phyloP scores from a whole-genome alignment of 2,329 filamentous ascomycete genomes.

The Beauveria varroae region DNA sequence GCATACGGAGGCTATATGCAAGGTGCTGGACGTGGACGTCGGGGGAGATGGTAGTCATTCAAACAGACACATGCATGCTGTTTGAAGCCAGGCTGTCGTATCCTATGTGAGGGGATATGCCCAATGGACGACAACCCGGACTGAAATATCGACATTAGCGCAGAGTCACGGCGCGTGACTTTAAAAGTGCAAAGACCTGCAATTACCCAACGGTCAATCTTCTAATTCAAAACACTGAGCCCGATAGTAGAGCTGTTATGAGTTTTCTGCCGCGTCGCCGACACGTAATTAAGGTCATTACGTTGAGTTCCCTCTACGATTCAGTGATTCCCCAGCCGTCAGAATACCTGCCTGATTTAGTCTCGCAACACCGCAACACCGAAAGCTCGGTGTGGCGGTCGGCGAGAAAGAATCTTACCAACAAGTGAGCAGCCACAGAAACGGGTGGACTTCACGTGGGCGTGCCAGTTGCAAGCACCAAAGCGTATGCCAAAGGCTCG shows the following conservation, averaged over 20 bases:
- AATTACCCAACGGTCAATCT: too few species aligned
- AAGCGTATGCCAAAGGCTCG: background rate
- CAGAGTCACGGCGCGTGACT: too few species aligned
- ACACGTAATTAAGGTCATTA: too few species aligned
- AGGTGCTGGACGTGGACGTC: constrained; percentile 23
- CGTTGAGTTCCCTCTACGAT: background rate
- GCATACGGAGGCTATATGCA: constrained; percentile 45
- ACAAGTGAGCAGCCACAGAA: background rate
- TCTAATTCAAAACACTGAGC: background rate
- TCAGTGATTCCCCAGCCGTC: background rate
- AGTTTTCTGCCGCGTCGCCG: background rate
- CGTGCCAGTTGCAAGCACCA: background rate
- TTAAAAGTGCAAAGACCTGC: too few species aligned
- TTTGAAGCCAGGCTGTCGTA: too few species aligned
- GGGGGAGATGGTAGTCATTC: constrained; percentile 20
- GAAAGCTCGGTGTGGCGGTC: background rate
- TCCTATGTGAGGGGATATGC: too few species aligned
- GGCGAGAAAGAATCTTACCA: background rate
- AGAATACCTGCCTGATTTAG: background rate
- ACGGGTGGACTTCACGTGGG: background rate
- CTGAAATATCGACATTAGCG: too few species aligned
- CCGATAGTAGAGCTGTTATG: background rate
- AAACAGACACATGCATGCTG: too few species aligned
- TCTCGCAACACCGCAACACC: background rate
- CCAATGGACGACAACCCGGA: too few species aligned